Evolutionary conservation across 495 filamentous ascomycete species (phyloP).

Genomic region (Hyaloscypha bicolor): DNA sequence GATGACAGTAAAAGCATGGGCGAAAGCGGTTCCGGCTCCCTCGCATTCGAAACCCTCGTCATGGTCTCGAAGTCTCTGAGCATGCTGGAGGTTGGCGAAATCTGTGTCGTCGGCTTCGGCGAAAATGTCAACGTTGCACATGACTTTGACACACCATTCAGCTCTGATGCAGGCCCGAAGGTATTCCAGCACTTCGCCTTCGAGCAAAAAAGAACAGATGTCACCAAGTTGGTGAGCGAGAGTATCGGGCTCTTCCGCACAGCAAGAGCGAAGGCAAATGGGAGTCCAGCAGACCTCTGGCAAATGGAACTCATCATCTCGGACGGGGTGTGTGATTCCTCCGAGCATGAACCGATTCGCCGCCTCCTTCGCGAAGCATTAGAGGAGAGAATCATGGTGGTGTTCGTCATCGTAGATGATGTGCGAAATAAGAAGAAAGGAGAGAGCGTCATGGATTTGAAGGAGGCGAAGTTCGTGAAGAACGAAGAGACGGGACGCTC

Average conservation of each 20-base stretch:
- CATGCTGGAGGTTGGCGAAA: slow-evolving; percentile 91
- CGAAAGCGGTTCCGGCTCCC: slow-evolving; percentile 63
- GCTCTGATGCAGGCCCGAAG: slow-evolving; percentile 76
- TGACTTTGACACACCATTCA: slow-evolving; percentile 81
- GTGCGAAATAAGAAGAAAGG: slow-evolving; percentile 49
- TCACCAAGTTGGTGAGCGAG: slow-evolving; percentile 71
- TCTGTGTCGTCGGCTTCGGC: slow-evolving; percentile 88
- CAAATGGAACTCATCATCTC: slow-evolving; percentile 91
- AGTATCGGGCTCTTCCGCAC: slow-evolving; percentile 81
- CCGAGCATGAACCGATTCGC: slow-evolving; percentile 77
- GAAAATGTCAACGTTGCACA: slow-evolving; percentile 85
- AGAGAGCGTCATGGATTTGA: slow-evolving; percentile 74
- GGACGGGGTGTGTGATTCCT: slow-evolving; percentile 82
- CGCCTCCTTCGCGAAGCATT: slow-evolving; percentile 82
- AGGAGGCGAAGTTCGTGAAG: slow-evolving; percentile 73
- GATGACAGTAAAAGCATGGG: slow-evolving; percentile 95
- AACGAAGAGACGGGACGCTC: slow-evolving; percentile 58
- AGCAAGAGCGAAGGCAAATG: slow-evolving; percentile 60
- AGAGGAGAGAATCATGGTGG: slow-evolving; percentile 95
- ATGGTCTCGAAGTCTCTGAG: slow-evolving; percentile 82
- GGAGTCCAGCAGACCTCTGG: slow-evolving; percentile 83
- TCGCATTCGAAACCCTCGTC: slow-evolving; percentile 91
- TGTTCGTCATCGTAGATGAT: slow-evolving; percentile 94
- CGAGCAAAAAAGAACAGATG: slow-evolving; percentile 80
- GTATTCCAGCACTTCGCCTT: slow-evolving; percentile 88